Evolutionary conservation across 257 asterid genomes (phyloP), one percentile per base, ranked within the genome.

Genomic region (Oldenlandia corymbosa): DNA sequence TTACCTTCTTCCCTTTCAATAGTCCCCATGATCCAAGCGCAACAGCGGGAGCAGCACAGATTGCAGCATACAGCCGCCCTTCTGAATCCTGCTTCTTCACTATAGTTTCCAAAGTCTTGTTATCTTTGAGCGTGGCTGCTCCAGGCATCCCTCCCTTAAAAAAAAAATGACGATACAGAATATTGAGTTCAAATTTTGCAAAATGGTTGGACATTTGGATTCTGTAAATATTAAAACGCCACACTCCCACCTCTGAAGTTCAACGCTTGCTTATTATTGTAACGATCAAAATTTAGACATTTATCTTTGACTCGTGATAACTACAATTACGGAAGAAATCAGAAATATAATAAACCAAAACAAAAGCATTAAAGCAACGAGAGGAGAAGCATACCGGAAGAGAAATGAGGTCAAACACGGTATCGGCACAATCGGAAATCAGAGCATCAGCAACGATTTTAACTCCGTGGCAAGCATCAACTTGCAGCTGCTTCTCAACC

Each of bases 111-210:
- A 92, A 70, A 56, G 81, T 71, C 71, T 73, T 82, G 85, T 94
- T 85, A 62, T 92, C 88, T 77, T 75, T 79, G n/a, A 92, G 82
- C 20, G 85, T 70, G 61, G 95, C 60, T 45, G 98, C 85, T 64
- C 98, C 97, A 62, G 97, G 95, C 78, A 85, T 47, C 76, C 98
- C 98, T 74, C 97, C 98, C 98, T 88, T n/a, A n/a, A n/a, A 52
- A 41, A 27, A 56, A 64, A 24, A 6, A 32, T 37, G 28, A 52
- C 9, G 4, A 26, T n/a, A 61, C 41, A 16, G 12, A 45, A 7
- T 43, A 23, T 60, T 8, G 42, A 60, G 4, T 23, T 14, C 14
- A 60, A 60, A 17, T 58, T 58, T 39, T 21, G 2, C 27, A 23
- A 58, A 10, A 28, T 1, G 10, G 57, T 10, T 7, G 5, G 47